Evolutionary conservation across 2,329 filamentous ascomycete genomes (phyloP).

Genomic region (Microsporum audouinii): DNA sequence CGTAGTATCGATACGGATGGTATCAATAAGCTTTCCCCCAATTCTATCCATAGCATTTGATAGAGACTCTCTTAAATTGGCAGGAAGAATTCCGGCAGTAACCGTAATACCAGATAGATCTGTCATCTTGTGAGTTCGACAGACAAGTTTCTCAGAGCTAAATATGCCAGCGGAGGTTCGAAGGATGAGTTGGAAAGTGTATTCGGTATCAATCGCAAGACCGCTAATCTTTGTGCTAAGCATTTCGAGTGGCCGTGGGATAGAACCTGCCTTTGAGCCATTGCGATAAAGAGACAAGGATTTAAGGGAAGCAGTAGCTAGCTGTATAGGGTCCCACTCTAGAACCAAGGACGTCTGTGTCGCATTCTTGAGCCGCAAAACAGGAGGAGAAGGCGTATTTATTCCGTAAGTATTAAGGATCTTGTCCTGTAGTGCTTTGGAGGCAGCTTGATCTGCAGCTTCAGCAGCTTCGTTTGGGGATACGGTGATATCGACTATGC

Average conservation of each 20-base stretch:
- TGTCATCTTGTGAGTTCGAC: constrained; percentile 97
- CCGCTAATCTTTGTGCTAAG: constrained; percentile 95
- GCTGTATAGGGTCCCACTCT: constrained; percentile 91
- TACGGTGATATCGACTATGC: constrained; percentile 96
- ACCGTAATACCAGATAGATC: constrained; percentile 92
- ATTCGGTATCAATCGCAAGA: constrained; percentile 90
- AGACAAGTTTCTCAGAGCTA: constrained; percentile 67
- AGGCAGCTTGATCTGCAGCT: constrained; percentile 58
- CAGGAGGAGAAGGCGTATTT: constrained; percentile 60
- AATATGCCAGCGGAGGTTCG: constrained; percentile 83
- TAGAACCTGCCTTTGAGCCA: constrained; percentile 89
- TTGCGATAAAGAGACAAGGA: constrained; percentile 89
- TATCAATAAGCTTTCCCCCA: constrained; percentile 81
- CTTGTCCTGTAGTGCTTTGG: constrained; percentile 73
- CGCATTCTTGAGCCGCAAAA: constrained; percentile 86
- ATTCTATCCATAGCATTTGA: constrained; percentile 70
- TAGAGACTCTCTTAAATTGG: constrained; percentile 59
- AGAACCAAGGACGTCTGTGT: constrained; percentile 97
- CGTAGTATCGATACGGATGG: constrained; percentile 89
- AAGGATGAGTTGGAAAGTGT: constrained; percentile 85
- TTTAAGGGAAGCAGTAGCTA: constrained; percentile 83
- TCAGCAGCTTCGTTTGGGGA: constrained; percentile 75
- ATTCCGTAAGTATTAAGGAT: constrained; percentile 82
- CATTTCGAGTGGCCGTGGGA: constrained; percentile 75
- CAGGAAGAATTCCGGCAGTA: constrained; percentile 74